Base-by-base conservation (phyloP, 78 protist genomes). In the Dictyostelium brefeldianum region DNA sequence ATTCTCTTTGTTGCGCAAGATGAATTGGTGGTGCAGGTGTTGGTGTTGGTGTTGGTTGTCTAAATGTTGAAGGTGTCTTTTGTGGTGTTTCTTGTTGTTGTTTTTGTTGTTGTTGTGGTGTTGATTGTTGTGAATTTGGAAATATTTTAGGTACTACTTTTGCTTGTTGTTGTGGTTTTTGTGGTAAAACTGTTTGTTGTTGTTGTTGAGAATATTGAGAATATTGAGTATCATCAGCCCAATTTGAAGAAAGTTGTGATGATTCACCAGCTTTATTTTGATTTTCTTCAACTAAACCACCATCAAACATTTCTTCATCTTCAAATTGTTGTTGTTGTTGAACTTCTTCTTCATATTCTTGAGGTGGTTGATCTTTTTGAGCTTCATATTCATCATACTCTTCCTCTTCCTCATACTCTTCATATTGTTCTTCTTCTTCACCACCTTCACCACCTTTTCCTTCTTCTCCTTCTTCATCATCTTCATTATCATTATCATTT, bases 61-160 rank as follows among this genome's bases (percentile, higher is more conserved):
- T 29, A 14, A 65, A 65, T 65, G 69, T 59, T 22, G 3, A 11
- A 22, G 29, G 69, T 15, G 65, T 56, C 11, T 56, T 56, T 56
- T 59, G 69, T 59, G 69, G 69, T n/a, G 69, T 59, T n/a, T 59
- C 69, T 59, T 59, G 67, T 75, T 75, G 31, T 50, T 75, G 29
- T 50, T 75, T 27, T 50, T 75, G n/a, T 74, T 47, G 80, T 48
- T 47, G n/a, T 59, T 59, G 69, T 53, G 12, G 59, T 53, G 12
- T 14, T 53, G 12, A 22, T 17, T 20, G 22, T 56, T 17, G 22
- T 36, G 43, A 36, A 2, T 36, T 36, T 36, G 43, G 1, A 36
- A 36, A 36, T 36, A 36, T 36, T 36, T 2, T 36, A 3, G 43
- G 43, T 36, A 36, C 43, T 36, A 2, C 43, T 36, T 36, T 36